Evolutionary conservation across 306 rosid genomes (phyloP).

Genomic region (Vigna nakashimae): DNA sequence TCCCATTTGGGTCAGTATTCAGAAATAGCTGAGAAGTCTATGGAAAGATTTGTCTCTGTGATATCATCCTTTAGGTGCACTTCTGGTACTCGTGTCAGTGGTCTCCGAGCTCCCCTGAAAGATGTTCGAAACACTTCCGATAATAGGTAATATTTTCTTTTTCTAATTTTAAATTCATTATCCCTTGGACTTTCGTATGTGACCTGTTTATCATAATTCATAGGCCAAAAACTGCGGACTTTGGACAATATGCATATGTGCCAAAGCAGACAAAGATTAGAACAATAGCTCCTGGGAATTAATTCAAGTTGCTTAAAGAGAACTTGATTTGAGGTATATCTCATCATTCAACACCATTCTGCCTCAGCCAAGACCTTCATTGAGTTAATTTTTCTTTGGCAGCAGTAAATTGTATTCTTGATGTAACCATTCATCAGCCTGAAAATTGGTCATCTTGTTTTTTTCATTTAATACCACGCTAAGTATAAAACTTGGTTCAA

Average conservation of each 20-base stretch:
- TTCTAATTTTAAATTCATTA: constrained; percentile 36
- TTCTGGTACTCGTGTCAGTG: constrained; percentile 90
- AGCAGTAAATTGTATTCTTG: constrained; percentile 43
- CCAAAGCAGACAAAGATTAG: constrained; percentile 55
- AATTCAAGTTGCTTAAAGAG: constrained; percentile 40
- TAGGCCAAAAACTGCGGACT: constrained; percentile 59
- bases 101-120: constrained; percentile 87
- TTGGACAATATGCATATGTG: constrained; percentile 61
- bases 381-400: constrained; percentile 33
- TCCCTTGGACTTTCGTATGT: constrained; percentile 38
- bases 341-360: constrained; percentile 38
- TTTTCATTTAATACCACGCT: constrained; percentile 37
- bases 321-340: constrained; percentile 25
- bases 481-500: constrained; percentile 21
- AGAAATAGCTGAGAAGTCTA: constrained; percentile 79
- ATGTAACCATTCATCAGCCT: constrained; percentile 24
- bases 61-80: constrained; percentile 72
- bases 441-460: not conserved
- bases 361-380: constrained; percentile 30
- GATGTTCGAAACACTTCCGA: constrained; percentile 63
- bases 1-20: constrained; percentile 80
- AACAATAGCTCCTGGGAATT: constrained; percentile 42
- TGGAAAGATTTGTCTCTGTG: constrained; percentile 79
- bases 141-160: constrained; percentile 53
- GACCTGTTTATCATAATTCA: constrained; percentile 37